phyloP scores from a whole-genome alignment of 1,139 yeast species.

The Nakaseomyces sp. region DNA sequence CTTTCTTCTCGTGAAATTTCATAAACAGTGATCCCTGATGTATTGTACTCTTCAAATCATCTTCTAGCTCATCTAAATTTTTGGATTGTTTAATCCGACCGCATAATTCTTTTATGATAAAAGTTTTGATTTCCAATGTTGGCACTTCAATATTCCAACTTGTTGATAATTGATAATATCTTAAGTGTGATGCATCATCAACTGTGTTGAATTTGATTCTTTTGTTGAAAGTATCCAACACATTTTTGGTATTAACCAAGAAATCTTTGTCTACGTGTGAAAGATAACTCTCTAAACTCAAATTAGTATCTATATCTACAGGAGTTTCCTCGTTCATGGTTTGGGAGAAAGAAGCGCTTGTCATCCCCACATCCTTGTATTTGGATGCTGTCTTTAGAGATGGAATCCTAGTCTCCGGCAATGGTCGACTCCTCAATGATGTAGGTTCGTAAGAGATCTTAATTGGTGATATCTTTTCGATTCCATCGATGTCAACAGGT shows the following conservation, averaged over 20 bases:
- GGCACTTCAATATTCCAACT: conserved; percentile 31
- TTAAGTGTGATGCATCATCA: neutral
- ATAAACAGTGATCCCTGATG: neutral
- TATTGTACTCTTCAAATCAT: neutral
- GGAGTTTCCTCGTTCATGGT: neutral
- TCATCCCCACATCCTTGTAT: conserved; percentile 14
- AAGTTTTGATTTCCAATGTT: conserved; percentile 41
- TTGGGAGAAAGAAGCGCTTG: neutral
- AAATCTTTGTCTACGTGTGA: neutral
- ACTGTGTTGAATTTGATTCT: neutral
- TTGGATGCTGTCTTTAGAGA: conserved; percentile 29
- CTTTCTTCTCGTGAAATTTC: conserved; percentile 6
- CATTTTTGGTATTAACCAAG: neutral
- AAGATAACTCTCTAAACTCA: neutral
- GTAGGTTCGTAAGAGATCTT: conserved; percentile 6
- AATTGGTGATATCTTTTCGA: conserved; percentile 30
- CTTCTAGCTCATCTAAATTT: conserved; percentile 12
- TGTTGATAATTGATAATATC: neutral
- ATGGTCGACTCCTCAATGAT: neutral
- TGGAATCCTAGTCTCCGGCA: conserved; percentile 22
- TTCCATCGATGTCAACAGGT: conserved; percentile 14
- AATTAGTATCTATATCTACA: neutral
- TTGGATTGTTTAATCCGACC: conserved; percentile 45
- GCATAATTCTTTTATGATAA: conserved; percentile 46
- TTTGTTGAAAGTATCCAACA: neutral